Conservation (phyloP, 1,284 basidiomycete species). For the Golubevia pallescens region DNA sequence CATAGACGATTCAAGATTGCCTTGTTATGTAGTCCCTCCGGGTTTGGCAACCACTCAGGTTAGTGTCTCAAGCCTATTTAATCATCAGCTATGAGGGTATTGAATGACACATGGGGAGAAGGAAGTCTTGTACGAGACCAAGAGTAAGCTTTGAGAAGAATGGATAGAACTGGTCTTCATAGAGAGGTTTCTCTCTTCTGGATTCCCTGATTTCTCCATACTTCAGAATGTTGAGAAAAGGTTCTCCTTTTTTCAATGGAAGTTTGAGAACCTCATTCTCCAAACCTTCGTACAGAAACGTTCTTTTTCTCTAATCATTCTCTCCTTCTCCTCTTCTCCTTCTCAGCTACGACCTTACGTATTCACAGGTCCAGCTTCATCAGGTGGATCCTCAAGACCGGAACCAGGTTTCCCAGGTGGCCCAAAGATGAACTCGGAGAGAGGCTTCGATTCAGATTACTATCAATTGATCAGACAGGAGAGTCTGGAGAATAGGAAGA, state of each 20-base stretch:
- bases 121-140: no score
- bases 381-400: slow-evolving; percentile 36
- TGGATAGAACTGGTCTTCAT: no score
- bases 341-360: slow-evolving; percentile 48
- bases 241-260: no score
- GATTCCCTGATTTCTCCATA: no score
- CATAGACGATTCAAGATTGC: slow-evolving; percentile 49
- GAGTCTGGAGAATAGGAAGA: slow-evolving; percentile 2
- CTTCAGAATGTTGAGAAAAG: no score
- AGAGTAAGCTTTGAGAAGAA: no score
- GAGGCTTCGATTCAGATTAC: slow-evolving; percentile 45
- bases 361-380: slow-evolving; percentile 27
- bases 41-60: slow-evolving; percentile 51
- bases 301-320: no score
- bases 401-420: slow-evolving; percentile 42
- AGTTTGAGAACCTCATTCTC: no score
- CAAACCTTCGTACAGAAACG: no score
- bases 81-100: background rate
- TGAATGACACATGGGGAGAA: background rate
- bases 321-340: no score
- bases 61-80: slow-evolving; percentile 2
- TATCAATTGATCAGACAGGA: slow-evolving; percentile 43
- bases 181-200: no score
- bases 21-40: slow-evolving; percentile 55
- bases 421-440: slow-evolving; percentile 34